Percentiles rank a stretch among this genome's conserved stretches.
These are phyloP conservation scores for Fennellomyces sp. DNA, from an alignment of 371 early-diverging fungal genomes.

Conservation along the genomic window DNA sequence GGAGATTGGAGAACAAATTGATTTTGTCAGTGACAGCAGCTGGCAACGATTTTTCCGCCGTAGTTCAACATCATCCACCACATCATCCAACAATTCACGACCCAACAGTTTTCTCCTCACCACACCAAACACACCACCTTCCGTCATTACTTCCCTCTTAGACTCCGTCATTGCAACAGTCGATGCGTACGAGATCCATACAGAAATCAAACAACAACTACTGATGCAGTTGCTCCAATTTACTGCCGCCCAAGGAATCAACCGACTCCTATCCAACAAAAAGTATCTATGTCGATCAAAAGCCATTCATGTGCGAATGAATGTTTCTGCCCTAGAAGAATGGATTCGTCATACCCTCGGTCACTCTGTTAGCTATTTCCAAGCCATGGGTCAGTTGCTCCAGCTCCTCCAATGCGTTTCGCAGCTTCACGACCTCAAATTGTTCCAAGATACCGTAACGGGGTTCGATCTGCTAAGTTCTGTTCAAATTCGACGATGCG, in stretches of 20 bases:
- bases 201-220: conserved; percentile 41
- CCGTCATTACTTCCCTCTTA: background rate
- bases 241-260: conserved; percentile 75
- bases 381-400: conserved; percentile 73
- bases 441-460: conserved; percentile 70
- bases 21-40: conserved; percentile 52
- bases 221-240: conserved; percentile 76
- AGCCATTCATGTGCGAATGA: conserved; percentile 85
- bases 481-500: conserved; percentile 69
- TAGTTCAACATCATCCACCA: background rate
- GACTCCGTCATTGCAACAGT: background rate
- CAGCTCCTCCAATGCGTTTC: conserved; percentile 84
- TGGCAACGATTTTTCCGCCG: conserved; percentile 39
- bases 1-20: conserved; percentile 66
- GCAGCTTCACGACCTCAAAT: conserved; percentile 60
- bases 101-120: background rate
- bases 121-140: background rate
- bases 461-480: conserved; percentile 64
- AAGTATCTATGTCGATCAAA: conserved; percentile 78
- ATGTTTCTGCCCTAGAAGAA: conserved; percentile 77
- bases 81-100: conserved; percentile 2
- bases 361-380: conserved; percentile 37
- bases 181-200: conserved; percentile 59
- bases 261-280: conserved; percentile 73
- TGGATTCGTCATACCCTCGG: conserved; percentile 70